Conservation (phyloP, 352 stramenopile genomes). For the Phytophthora sojae region DNA sequence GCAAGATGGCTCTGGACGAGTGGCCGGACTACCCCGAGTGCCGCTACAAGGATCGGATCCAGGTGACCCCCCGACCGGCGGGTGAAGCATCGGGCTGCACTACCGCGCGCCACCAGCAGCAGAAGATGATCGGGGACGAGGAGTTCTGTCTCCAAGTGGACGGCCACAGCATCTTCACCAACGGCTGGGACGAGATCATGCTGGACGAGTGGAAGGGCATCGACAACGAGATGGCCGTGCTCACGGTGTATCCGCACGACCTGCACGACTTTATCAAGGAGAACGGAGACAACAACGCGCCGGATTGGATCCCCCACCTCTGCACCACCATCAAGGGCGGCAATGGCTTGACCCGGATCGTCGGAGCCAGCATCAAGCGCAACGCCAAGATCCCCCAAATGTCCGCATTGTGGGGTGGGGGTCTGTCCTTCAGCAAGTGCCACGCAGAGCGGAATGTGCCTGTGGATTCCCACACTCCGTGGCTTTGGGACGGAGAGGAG, state of each 20-base stretch:
- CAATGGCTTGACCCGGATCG: slow-evolving; percentile 67
- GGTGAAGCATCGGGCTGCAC: slow-evolving; percentile 82
- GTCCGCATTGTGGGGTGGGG: slow-evolving; percentile 68
- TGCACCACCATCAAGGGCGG: slow-evolving; percentile 72
- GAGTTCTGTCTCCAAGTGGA: slow-evolving; percentile 87
- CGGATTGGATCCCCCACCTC: slow-evolving; percentile 69
- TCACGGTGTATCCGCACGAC: slow-evolving; percentile 79
- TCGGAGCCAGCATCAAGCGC: slow-evolving; percentile 79
- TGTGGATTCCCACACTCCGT: slow-evolving; percentile 75
- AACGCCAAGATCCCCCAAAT: slow-evolving; percentile 71
- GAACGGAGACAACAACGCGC: slow-evolving; percentile 76
- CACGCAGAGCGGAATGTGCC: slow-evolving; percentile 72
- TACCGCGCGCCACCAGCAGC: slow-evolving; percentile 75
- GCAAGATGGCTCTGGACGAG: slow-evolving; percentile 60
- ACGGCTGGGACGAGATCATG: slow-evolving; percentile 73
- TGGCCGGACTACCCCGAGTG: slow-evolving; percentile 66
- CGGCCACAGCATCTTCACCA: slow-evolving; percentile 82
- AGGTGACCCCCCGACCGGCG: slow-evolving; percentile 61
- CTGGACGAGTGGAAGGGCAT: slow-evolving; percentile 68
- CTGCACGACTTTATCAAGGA: slow-evolving; percentile 75
- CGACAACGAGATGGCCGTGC: slow-evolving; percentile 81
- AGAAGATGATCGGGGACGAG: slow-evolving; percentile 70
- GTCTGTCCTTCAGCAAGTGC: slow-evolving; percentile 82
- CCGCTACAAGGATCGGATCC: slow-evolving; percentile 64
- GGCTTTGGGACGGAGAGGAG: slow-evolving; percentile 71